A percentile compares a stretch with the other conserved stretches of the same genome.
phyloP scores from a whole-genome alignment of 305 asterid genomes.

The Fraxinus floribunda region DNA sequence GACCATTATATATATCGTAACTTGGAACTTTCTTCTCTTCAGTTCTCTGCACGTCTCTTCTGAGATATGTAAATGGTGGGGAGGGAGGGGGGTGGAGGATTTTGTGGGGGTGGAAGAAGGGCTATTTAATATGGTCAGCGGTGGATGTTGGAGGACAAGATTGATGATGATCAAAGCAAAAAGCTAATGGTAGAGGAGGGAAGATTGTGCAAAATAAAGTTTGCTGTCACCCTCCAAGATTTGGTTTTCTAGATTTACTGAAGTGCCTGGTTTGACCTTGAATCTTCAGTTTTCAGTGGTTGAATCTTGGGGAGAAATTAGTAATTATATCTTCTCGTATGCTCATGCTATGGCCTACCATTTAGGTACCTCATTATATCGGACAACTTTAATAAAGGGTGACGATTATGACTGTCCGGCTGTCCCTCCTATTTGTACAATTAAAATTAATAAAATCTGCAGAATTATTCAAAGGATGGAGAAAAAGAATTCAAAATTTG shows the following conservation, averaged over 20 bases:
- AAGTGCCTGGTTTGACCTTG: conserved; percentile 28
- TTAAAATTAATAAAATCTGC: neutral
- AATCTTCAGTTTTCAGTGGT: neutral
- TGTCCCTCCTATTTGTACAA: conserved; percentile 39
- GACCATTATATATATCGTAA: conserved; percentile 16
- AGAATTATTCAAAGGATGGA: neutral
- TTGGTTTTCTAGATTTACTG: conserved; percentile 25
- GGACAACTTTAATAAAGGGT: conserved; percentile 35
- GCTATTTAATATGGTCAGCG: conserved; percentile 55
- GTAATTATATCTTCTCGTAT: conserved; percentile 31
- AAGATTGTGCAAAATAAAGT: conserved; percentile 74
- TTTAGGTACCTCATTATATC: conserved; percentile 31
- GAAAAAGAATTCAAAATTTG: neutral
- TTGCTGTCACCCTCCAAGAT: conserved; percentile 30
- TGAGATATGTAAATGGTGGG: conserved; percentile 24
- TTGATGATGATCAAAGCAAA: conserved; percentile 63
- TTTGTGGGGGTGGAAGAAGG: conserved; percentile 39
- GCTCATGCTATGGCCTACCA: conserved; percentile 34
- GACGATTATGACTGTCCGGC: conserved; percentile 24
- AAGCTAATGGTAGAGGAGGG: conserved; percentile 60
- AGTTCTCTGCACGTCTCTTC: conserved; percentile 22
- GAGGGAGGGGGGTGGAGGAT: conserved; percentile 29
- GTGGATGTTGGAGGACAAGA: conserved; percentile 57
- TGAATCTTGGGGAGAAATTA: conserved; percentile 31
- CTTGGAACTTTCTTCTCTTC: conserved; percentile 19